Evolutionary conservation across 2,329 filamentous ascomycete species (phyloP).

Genomic region (Clonostachys sp.): DNA sequence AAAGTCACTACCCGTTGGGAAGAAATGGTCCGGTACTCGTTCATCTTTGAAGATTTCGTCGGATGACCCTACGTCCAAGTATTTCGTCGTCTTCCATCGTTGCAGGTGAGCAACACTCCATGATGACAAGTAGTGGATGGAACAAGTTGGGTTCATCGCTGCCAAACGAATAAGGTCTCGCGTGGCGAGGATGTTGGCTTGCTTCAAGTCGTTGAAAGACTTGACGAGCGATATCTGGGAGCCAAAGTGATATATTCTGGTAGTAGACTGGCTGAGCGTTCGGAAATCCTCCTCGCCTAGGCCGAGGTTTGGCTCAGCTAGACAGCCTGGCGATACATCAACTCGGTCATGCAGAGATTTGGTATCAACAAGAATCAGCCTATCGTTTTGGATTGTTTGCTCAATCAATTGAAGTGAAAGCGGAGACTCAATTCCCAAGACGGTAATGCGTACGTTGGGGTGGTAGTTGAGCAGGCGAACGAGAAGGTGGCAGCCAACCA

Average conservation of each 20-base stretch:
- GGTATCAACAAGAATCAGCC: neutral
- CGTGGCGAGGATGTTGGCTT: constrained; percentile 12
- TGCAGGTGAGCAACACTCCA: constrained; percentile 17
- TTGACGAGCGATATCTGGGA: constrained; percentile 16
- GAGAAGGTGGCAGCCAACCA: neutral
- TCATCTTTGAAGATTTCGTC: neutral
- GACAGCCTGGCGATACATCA: constrained; percentile 5
- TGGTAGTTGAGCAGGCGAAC: neutral
- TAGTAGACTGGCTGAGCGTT: constrained; percentile 11
- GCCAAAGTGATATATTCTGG: constrained; percentile 16
- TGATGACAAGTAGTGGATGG: constrained; percentile 14
- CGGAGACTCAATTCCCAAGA: neutral
- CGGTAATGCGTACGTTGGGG: neutral
- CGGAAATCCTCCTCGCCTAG: constrained; percentile 12
- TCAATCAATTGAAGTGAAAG: neutral
- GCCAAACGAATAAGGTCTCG: constrained; percentile 15
- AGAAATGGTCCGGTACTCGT: neutral
- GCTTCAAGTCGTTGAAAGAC: constrained; percentile 12
- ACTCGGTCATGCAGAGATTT: constrained; percentile 7
- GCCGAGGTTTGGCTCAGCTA: constrained; percentile 12
- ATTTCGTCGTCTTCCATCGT: constrained; percentile 11
- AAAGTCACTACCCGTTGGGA: constrained; percentile 12
- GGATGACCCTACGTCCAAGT: neutral
- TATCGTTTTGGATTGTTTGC: neutral
- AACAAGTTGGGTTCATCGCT: constrained; percentile 7